Evolutionary conservation across 2,329 filamentous ascomycete species (phyloP).

Genomic region (Hypocreales sp.): DNA sequence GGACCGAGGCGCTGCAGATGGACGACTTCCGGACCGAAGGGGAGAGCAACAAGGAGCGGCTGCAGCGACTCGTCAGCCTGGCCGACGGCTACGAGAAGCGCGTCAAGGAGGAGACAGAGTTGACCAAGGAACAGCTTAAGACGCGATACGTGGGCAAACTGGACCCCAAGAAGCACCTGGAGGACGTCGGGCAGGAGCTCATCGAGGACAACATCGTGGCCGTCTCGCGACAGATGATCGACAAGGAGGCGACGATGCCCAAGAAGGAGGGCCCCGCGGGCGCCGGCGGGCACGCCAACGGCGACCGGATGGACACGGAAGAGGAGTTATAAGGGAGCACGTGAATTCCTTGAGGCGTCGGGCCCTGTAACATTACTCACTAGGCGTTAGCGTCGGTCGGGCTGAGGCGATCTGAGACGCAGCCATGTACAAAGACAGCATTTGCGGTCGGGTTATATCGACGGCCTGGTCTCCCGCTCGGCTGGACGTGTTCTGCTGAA

Average conservation of each 20-base stretch:
- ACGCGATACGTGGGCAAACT: constrained; percentile 98
- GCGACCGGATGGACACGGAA: constrained; percentile 55
- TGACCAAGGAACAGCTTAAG: constrained; percentile 95
- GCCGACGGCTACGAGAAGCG: constrained; percentile 97
- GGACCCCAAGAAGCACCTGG: constrained; percentile 97
- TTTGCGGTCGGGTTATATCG: no score
- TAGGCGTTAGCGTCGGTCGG: constrained; percentile 15
- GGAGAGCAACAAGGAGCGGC: constrained; percentile 69
- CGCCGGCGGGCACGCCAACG: constrained; percentile 34
- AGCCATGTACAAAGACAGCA: no score
- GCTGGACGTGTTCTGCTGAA: no score
- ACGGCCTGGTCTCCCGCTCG: no score
- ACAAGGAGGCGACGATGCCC: constrained; percentile 92
- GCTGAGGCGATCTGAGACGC: constrained; percentile 10
- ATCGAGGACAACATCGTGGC: constrained; percentile 99
- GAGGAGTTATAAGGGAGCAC: constrained; percentile 28
- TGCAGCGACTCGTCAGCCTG: constrained; percentile 75
- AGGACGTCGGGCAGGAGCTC: constrained; percentile 87
- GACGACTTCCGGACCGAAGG: constrained; percentile 83
- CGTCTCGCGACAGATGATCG: constrained; percentile 98
- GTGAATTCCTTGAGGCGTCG: constrained; percentile 7
- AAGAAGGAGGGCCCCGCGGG: constrained; percentile 40
- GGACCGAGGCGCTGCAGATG: constrained; percentile 96
- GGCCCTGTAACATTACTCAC: constrained; percentile 16
- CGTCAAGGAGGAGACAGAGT: constrained; percentile 94